Conservation (phyloP, 169 alveolate genomes). For the Cryptosporidium ryanae region DNA sequence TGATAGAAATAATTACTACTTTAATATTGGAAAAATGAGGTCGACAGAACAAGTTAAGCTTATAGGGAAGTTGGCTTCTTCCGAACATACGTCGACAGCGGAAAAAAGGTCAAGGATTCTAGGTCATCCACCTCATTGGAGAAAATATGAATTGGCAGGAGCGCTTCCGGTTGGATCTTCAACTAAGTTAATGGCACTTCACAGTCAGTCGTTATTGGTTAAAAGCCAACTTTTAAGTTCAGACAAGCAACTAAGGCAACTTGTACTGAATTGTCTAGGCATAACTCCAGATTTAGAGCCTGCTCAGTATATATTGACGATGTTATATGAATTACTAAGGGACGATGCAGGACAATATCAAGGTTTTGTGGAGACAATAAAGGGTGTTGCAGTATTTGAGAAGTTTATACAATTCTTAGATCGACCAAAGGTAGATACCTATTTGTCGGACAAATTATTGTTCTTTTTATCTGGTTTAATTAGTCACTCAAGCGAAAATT, state of each 20-base stretch:
- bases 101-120: conserved; percentile 68
- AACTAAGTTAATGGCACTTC: conserved; percentile 55
- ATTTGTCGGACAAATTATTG: conserved; percentile 55
- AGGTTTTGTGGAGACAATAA: conserved; percentile 70
- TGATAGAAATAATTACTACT: conserved; percentile 37
- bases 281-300: conserved; percentile 72
- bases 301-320: conserved; percentile 60
- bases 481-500: conserved; percentile 55
- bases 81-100: conserved; percentile 72
- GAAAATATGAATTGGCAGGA: conserved; percentile 68
- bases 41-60: conserved; percentile 74
- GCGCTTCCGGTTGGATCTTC: conserved; percentile 73
- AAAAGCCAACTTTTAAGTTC: conserved; percentile 68
- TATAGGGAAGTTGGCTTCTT: conserved; percentile 69
- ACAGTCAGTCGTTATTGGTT: conserved; percentile 56
- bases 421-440: conserved; percentile 69
- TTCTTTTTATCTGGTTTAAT: conserved; percentile 64
- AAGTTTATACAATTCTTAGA: conserved; percentile 66
- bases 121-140: conserved; percentile 73
- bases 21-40: conserved; percentile 51
- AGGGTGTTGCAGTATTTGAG: conserved; percentile 67
- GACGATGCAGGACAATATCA: conserved; percentile 75
- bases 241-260: conserved; percentile 58
- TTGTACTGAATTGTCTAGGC: conserved; percentile 59
- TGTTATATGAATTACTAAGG: conserved; percentile 66